Base-by-base conservation (phyloP, 306 rosid species). In the Amphicarpaea edgeworthii region DNA sequence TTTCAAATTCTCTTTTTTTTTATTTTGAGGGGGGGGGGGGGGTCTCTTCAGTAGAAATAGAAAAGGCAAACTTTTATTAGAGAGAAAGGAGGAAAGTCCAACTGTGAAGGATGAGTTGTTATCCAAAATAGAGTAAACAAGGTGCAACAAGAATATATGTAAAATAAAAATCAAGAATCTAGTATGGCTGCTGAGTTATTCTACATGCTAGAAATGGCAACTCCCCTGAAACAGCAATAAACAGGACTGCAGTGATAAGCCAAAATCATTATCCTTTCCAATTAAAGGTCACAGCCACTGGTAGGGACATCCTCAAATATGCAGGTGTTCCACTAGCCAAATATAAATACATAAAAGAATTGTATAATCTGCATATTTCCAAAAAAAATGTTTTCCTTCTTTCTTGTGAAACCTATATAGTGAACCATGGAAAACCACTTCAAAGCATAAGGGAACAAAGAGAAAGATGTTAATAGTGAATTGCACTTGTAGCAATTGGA, bases 171-270 rank as follows among this genome's bases (percentile, higher is more conserved):
- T 46, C 43, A 43, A 60, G 60, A 43, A 75, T 28, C 37, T 62
- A 46, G 30, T 50, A 32, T 24, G 42, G 17, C 46, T 37, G 40
- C 11, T 62, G 15, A 68, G 32, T 77, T 63, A 62, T 58, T 20
- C 55, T 70, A 61, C 41, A 26, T 61, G 10, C 46, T 63, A 43
- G 50, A 68, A 58, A 45, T 68, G 37, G 51, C 6, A 45, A 55
- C 82, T 45, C 55, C 46, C 47, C 59, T 67, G 5, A 77, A 47
- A 59, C 51, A 20, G 46, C 61, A 32, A 45, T 55, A 46, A 42
- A 68, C 50, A 34, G 62, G 34, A 69, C 28, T 43, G 51, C 20
- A 32, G 15, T 23, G n/a, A 59, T 40, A 58, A 58, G 51, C 12
- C 2, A 26, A 12, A 24, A 14, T 15, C 43, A 12, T 42, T 42